Base-by-base conservation (phyloP, 345 rosid genomes). In the Pistacia atlantica region DNA sequence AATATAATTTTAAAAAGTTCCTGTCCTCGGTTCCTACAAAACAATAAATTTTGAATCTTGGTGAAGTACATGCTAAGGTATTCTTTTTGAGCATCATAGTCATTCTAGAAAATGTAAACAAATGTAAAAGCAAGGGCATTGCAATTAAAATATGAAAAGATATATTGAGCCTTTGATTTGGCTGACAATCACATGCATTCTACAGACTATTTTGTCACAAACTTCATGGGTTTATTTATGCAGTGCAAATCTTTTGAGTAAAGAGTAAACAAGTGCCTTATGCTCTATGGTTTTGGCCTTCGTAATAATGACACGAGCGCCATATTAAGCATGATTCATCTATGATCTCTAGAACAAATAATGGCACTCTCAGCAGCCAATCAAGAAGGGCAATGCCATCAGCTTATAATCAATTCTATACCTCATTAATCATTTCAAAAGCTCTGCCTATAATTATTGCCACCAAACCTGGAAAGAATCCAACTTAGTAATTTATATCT, bases 281-380 rank as follows among this genome's bases (percentile, higher is more conserved):
- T 2, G 69, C 55, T 69, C 35, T n/a, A 68, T 28, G 70, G 54
- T 60, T 31, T 31, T 37, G 52, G 48, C 18, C 31, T 49, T 49
- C 54, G 8, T 73, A 48, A 73, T 62, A 73, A 73, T 62, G 68
- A 14, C 69, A 11, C 46, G 48, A 5, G 69, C 69, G 31, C 12
- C 28, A 33, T 28, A 42, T 74, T 51, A 63, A 49, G 80, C 64
- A 38, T 70, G 75, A 77, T 77, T 69, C 74, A 4, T 52, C 64
- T 31, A 60, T 64, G 25, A 22, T 22, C 25, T 33, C 73, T 9
- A 33, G 46, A 69, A 69, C 72, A 49, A 49, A 51, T 73, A 31
- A 62, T 61, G 69, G 60, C 59, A 2, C 5, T n/a, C 33, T 4
- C 60, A 10, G 48, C 60, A 62, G 42, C 76, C 69, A 33, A 73